Evolutionary conservation across 164 flowering plant genomes (phyloP), one percentile per base, ranked within the genome.

Genomic region (Vitis amurensis): DNA sequence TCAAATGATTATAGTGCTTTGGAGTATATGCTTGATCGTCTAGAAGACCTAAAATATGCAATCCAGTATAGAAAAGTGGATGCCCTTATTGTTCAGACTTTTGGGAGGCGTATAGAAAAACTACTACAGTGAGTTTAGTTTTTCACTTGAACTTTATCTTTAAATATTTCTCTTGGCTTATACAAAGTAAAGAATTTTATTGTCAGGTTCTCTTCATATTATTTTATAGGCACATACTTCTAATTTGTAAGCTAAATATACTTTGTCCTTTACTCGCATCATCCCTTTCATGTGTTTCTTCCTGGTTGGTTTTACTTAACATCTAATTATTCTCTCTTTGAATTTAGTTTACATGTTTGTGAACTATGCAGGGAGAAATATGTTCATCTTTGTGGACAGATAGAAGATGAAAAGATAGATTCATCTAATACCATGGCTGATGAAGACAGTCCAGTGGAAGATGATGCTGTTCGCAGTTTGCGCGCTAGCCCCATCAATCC

Each of bases 41-140:
- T 91, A 53, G 95, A 90, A 53, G 91, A 89, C 59, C 85, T 95
- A 13, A 91, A 93, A 75, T 89, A 88, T 80, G 87, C 85, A 62
- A 87, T 91, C 71, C 93, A 90, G 73, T 91, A 88, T 61, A 85
- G 94, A 78, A 90, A 91, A 77, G 94, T 88, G 77, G 97, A 95
- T 82, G 97, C 94, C 48, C 97, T 95, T 66, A 83, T 91, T 68
- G 90, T 95, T 27, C 97, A 93, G 80, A 95, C 99, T 17, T 95
- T 95, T 84, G 99, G 99, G 73, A 84, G 93, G 72, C 92, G 98
- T 27, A 89, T 93, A 77, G 98, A 93, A 82, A 95, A 90, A 76
- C 79, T 95, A 66, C 63, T 95, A 74, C 93, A 89, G 98, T 93
- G 78, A 93, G 97, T 90, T 49, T 14, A 11, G 14, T 60, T 70